These are phyloP conservation scores for Phytophthora nicotianae DNA, from an alignment of 352 stramenopile species.

Conservation along the genomic window DNA sequence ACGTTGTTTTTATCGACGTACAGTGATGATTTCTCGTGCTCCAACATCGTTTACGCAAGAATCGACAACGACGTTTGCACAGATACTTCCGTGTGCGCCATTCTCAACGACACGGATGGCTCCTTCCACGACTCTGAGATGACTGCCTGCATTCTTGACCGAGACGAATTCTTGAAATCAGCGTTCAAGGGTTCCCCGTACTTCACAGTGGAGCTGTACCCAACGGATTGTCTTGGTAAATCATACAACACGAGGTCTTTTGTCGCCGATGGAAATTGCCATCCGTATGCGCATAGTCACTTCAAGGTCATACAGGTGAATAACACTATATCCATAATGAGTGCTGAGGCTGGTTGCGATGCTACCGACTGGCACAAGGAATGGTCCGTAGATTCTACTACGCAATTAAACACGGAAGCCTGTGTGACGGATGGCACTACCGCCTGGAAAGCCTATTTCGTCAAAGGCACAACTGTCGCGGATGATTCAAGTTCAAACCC, in stretches of 20 bases:
- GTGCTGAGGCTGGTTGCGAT: slow-evolving; percentile 10
- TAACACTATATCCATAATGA: slow-evolving; percentile 13
- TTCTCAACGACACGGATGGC: slow-evolving; percentile 13
- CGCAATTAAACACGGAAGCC: slow-evolving; percentile 22
- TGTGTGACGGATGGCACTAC: slow-evolving; percentile 18
- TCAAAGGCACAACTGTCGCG: not conserved
- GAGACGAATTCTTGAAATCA: slow-evolving; percentile 12
- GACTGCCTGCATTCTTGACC: slow-evolving; percentile 22
- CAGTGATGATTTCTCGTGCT: slow-evolving; percentile 19
- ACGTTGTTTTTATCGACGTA: slow-evolving; percentile 25
- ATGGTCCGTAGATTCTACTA: slow-evolving; percentile 8
- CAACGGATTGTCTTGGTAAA: slow-evolving; percentile 13
- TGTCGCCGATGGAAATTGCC: slow-evolving; percentile 22
- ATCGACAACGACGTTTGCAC: slow-evolving; percentile 23
- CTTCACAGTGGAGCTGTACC: slow-evolving; percentile 23
- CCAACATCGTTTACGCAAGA: slow-evolving; percentile 24
- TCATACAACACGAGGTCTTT: slow-evolving; percentile 27
- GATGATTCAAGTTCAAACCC: slow-evolving; percentile 6
- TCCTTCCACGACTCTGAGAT: slow-evolving; percentile 28
- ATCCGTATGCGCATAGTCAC: slow-evolving; percentile 23
- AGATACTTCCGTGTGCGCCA: slow-evolving; percentile 20
- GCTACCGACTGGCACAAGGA: slow-evolving; percentile 11
- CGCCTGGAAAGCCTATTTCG: slow-evolving; percentile 20
- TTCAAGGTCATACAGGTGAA: slow-evolving; percentile 20
- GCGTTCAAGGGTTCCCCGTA: slow-evolving; percentile 13